Evolutionary conservation across 1,284 basidiomycete species (phyloP).

Genomic region (Cryptococcus sp.): DNA sequence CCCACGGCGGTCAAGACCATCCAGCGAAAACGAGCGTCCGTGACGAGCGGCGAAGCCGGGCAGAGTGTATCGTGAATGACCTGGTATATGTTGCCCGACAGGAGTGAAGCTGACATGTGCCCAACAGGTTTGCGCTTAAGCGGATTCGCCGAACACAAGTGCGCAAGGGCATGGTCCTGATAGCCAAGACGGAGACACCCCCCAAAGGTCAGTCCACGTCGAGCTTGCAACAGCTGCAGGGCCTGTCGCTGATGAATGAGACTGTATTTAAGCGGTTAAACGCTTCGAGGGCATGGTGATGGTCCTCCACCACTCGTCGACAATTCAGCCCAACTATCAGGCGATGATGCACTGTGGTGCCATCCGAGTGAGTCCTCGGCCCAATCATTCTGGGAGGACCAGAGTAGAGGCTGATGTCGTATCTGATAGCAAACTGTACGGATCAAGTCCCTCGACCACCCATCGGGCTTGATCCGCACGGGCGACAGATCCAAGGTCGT

Average conservation of each 20-base stretch:
- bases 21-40: constrained; percentile 85
- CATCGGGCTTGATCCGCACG: constrained; percentile 78
- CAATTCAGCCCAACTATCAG: constrained; percentile 84
- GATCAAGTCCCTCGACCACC: constrained; percentile 82
- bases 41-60: constrained; percentile 82
- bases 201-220: constrained; percentile 73
- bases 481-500: constrained; percentile 84
- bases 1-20: constrained; percentile 83
- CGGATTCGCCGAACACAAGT: constrained; percentile 76
- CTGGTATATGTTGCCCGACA: not conserved
- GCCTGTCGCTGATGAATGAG: not conserved
- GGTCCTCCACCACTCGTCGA: constrained; percentile 74
- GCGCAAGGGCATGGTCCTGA: constrained; percentile 91
- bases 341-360: constrained; percentile 52
- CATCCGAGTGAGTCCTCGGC: constrained; percentile 31
- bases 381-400: not conserved
- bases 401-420: not conserved
- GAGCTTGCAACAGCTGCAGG: too few species aligned
- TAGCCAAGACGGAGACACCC: constrained; percentile 71
- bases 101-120: not conserved
- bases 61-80: constrained; percentile 73
- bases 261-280: constrained; percentile 23
- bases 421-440: constrained; percentile 75
- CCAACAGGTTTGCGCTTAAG: constrained; percentile 71
- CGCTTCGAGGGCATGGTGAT: constrained; percentile 45